These are phyloP conservation scores for Mycena olivaceomarginata DNA, from an alignment of 768 basidiomycete species.

Conservation along the genomic window DNA sequence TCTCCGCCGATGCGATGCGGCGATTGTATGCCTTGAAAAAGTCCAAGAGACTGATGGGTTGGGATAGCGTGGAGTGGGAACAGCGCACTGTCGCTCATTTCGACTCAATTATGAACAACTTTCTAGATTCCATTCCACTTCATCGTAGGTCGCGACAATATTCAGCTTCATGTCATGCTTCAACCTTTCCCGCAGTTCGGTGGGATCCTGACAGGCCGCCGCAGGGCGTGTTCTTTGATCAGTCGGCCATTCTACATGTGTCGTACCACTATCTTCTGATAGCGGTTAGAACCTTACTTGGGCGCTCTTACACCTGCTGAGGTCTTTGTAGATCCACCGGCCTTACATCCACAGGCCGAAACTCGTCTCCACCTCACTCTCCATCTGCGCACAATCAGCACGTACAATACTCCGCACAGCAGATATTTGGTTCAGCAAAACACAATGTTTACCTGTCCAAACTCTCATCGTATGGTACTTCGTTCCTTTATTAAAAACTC, in stretches of 20 bases:
- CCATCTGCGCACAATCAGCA: constrained; percentile 72
- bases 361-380: constrained; percentile 65
- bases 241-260: constrained; percentile 60
- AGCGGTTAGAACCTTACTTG: constrained; percentile 53
- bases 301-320: constrained; percentile 50
- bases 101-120: constrained; percentile 76
- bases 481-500: neutral
- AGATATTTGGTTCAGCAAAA: constrained; percentile 47
- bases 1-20: constrained; percentile 75
- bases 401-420: constrained; percentile 66
- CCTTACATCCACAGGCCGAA: constrained; percentile 63
- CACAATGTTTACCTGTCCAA: constrained; percentile 22
- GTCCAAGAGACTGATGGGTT: constrained; percentile 58
- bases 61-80: constrained; percentile 74
- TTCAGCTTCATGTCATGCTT: neutral
- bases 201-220: constrained; percentile 42
- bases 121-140: constrained; percentile 76
- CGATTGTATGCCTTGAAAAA: constrained; percentile 70
- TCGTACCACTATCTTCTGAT: constrained; percentile 66
- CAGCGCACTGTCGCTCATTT: constrained; percentile 73
- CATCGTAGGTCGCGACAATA: constrained; percentile 61
- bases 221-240: constrained; percentile 57
- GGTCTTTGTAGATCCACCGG: constrained; percentile 63
- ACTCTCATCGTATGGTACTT: constrained; percentile 14
- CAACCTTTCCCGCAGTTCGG: constrained; percentile 26